Evolutionary conservation across 768 basidiomycete species (phyloP).

Genomic region (Rhizopogon roseolus): DNA sequence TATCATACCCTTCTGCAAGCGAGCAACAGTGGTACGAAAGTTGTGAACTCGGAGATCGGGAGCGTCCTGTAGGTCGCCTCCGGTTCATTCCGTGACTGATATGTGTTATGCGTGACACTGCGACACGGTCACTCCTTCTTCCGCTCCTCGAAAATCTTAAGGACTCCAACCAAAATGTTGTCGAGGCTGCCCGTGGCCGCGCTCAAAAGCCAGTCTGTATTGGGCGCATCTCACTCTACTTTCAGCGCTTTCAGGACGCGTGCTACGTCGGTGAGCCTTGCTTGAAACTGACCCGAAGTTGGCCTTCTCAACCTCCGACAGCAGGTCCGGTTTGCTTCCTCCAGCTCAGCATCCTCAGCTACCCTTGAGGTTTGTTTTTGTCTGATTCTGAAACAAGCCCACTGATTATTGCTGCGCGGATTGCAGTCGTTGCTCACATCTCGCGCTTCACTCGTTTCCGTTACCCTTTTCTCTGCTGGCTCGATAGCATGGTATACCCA

Average conservation of each 20-base stretch:
- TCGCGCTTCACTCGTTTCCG: slow-evolving; percentile 69
- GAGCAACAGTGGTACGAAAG: not conserved
- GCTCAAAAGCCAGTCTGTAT: slow-evolving; percentile 52
- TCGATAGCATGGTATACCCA: slow-evolving; percentile 97
- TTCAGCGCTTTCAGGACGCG: slow-evolving; percentile 38
- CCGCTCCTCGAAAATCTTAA: slow-evolving; percentile 40
- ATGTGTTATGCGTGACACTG: slow-evolving; percentile 41
- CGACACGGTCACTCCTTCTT: slow-evolving; percentile 28
- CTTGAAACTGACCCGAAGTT: slow-evolving; percentile 9
- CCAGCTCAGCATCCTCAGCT: slow-evolving; percentile 49
- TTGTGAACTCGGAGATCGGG: slow-evolving; percentile 1
- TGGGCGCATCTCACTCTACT: slow-evolving; percentile 42
- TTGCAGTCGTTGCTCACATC: slow-evolving; percentile 62
- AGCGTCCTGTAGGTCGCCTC: slow-evolving; percentile 25
- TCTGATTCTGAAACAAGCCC: not conserved
- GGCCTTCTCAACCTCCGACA: slow-evolving; percentile 17
- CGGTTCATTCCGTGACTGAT: slow-evolving; percentile 44
- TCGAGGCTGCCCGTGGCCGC: slow-evolving; percentile 76
- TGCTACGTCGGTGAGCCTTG: slow-evolving; percentile 42
- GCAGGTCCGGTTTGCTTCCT: slow-evolving; percentile 71
- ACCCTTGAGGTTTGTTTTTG: slow-evolving; percentile 56
- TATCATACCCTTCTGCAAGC: not conserved
- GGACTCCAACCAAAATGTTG: slow-evolving; percentile 59
- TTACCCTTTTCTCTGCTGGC: slow-evolving; percentile 74
- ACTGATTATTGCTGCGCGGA: not conserved